A percentile compares a stretch with the other conserved stretches of the same genome.
Conservation (phyloP, 2,329 filamentous ascomycete species). For the Colletotrichum plurivorum region DNA sequence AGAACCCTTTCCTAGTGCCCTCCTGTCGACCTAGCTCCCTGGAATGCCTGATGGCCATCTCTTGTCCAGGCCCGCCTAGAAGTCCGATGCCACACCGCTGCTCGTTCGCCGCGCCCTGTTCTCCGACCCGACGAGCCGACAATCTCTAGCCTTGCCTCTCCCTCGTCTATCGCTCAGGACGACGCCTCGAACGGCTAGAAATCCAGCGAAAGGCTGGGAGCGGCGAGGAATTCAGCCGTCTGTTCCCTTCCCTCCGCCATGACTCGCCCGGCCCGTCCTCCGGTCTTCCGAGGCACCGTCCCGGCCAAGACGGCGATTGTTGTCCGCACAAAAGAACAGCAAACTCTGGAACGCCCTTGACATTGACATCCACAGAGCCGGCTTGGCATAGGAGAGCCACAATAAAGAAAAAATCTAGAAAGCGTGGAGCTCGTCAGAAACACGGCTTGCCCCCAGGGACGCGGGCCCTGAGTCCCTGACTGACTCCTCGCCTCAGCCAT, state of each 20-base stretch:
- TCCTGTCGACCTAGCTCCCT: conserved; percentile 7
- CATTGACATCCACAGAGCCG: conserved; percentile 2
- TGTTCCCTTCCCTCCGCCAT: conserved; percentile 9
- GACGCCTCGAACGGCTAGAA: conserved; percentile 7
- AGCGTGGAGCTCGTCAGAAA: conserved; percentile 14
- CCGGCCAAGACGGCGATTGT: conserved; percentile 10
- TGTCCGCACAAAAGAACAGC: conserved; percentile 17
- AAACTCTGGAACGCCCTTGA: conserved; percentile 8
- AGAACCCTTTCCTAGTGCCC: conserved; percentile 14
- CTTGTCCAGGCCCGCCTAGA: conserved; percentile 17
- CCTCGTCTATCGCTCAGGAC: too few relatives aligned
- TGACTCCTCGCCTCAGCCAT: too few relatives aligned
- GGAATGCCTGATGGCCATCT: neutral
- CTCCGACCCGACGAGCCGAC: neutral
- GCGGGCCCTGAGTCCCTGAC: neutral
- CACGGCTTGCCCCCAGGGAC: conserved; percentile 3
- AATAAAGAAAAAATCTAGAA: conserved; percentile 11
- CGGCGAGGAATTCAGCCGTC: neutral
- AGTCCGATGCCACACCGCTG: conserved; percentile 7
- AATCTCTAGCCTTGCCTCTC: conserved; percentile 1
- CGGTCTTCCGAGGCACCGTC: conserved; percentile 24
- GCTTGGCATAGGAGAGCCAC: conserved; percentile 1
- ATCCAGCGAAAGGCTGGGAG: conserved; percentile 1
- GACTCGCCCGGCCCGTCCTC: conserved; percentile 34
- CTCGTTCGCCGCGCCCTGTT: neutral